Evolutionary conservation across 2,329 filamentous ascomycete species (phyloP), one percentile per base, ranked within the genome.

Genomic region (Fusarium newnesense): DNA sequence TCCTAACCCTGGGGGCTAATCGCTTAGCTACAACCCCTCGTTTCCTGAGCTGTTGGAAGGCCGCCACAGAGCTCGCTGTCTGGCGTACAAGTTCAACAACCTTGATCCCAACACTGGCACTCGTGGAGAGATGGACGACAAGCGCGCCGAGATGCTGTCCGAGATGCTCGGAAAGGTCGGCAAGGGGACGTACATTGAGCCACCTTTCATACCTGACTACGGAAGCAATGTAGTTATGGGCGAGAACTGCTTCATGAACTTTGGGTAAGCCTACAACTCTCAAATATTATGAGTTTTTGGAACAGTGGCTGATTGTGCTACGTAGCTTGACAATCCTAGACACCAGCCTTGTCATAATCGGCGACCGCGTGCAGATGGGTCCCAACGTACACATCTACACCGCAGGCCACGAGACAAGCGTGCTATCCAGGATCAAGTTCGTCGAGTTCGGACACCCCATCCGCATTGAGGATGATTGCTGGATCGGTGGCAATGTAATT

Each of bases 371-470:
- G 4, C 82, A 93, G 72, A 86, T 95, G 61, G 94, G 92, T 0
- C 92, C 93, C 1, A 91, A 90, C 75, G 92, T 95, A 1, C 89
- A 85, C 56, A 87, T 96, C 62, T 94, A 90, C 78, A 89, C 90
- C 5, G 93, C 89, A 2, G 92, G 90, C 0, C 94, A 96, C 79
- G 92, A 93, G 54, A 84, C 92, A 0, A 92, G 92, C 73, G 84
- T 87, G 2, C 82, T 84, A 60, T 85, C 83, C 4, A 83, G 87
- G 24, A 81, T 86, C 30, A 83, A 86, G 42, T 80, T 80, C 21
- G 80, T 87, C 60, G 86, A 87, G 72, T 88, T 84, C 64, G 86
- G 85, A 0, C 79, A 79, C 19, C 79, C 83, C 6, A 83, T 89
- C 42, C 78, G 73, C 6, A 88, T 89, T 40, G 86, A 83, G 2